Evolutionary conservation across 2,329 filamentous ascomycete genomes (phyloP), one percentile per base, ranked within the genome.

Genomic region (Leptographium lundbergii): DNA sequence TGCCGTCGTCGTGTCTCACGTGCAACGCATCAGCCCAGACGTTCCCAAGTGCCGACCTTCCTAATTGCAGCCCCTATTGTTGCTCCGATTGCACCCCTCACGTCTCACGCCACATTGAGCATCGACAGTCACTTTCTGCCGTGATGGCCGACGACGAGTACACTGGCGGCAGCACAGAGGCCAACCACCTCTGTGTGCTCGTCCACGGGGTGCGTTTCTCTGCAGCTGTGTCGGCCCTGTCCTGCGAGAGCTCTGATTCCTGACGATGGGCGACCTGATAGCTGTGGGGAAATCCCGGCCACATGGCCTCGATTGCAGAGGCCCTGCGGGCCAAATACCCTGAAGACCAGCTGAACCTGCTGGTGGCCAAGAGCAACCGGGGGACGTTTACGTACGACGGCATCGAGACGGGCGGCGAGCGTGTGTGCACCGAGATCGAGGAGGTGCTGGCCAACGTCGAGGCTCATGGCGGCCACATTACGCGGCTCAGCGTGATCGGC

Each of bases 401-500:
- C 61, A 83, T 87, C 68, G 85, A 87, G 69, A 75, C 78, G 3
- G 82, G 84, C 64, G 85, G 84, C 66, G 84, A 87, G 73, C 79
- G 84, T 53, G 80, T 87, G 9, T 85, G 82, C 64, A 73, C 77
- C 61, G 84, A 87, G 73, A 86, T 87, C 60, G 82, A 87, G 67
- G 78, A 86, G 65, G 78, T 85, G 65, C 69, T 87, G 59, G 76
- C 78, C 59, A 69, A 71, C 52, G 78, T 85, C 57, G 78, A 81
- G 55, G 73, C 74, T 50, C 75, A 77, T 32, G 91, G 90, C 25
- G 82, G 86, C 64, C 79, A 81, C 50, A 87, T 96, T 67, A 85
- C 75, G 54, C 95, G 91, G 72, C 76, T 97, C 63, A 96, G 91
- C 69, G 77, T 97, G 48, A 80, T 92, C 51, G 92, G 92, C 47